These are phyloP conservation scores for Hypoxylon sp. DNA, from an alignment of 2,329 filamentous ascomycete genomes.

Conservation along the genomic window DNA sequence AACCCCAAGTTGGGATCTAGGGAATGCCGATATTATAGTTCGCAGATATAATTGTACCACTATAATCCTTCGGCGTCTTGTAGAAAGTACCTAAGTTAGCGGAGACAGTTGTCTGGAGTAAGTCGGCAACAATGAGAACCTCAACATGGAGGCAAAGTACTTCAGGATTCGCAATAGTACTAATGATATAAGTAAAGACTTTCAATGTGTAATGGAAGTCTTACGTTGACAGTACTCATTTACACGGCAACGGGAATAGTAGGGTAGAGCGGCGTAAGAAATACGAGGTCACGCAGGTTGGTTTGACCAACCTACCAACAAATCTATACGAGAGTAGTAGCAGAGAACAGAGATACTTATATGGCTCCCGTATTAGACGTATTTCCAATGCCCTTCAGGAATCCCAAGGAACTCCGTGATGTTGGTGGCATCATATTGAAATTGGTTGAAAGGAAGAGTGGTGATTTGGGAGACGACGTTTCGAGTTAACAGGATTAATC, in stretches of 20 bases:
- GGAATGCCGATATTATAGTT: not conserved
- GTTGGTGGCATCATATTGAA: not conserved
- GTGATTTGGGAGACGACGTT: too few relatives aligned
- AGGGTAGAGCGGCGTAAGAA: not conserved
- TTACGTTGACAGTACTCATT: too few relatives aligned
- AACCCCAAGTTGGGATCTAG: not conserved
- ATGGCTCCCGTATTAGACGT: not conserved
- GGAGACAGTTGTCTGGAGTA: too few relatives aligned
- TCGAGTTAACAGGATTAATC: not conserved
- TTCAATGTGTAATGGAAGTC: not conserved
- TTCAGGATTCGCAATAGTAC: too few relatives aligned
- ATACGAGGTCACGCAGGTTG: not conserved
- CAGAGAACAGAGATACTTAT: not conserved
- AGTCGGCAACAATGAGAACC: too few relatives aligned
- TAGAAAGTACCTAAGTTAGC: too few relatives aligned
- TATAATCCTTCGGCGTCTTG: too few relatives aligned
- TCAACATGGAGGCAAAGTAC: too few relatives aligned
- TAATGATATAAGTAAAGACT: not conserved
- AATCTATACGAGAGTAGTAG: not conserved
- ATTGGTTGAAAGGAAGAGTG: not conserved
- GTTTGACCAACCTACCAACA: not conserved
- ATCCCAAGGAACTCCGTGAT: not conserved
- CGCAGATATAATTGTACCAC: too few relatives aligned
- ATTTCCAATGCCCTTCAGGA: not conserved
- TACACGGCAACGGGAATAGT: not conserved